These are phyloP conservation scores for Lippia alba DNA, from an alignment of 305 asterid genomes.

Conservation along the genomic window DNA sequence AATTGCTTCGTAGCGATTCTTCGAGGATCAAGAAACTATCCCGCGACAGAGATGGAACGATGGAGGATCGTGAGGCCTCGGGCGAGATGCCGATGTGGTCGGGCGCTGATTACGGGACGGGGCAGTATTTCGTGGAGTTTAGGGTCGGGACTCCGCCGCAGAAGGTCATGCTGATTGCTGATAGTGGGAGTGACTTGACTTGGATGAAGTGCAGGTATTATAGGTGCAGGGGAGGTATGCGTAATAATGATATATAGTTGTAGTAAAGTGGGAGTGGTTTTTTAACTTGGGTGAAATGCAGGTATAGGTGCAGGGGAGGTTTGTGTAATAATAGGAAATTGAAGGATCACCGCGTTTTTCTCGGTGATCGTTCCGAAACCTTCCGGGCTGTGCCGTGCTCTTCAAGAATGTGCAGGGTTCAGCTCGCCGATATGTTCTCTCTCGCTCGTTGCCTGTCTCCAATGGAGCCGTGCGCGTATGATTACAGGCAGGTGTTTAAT, in stretches of 20 bases:
- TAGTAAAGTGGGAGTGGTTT: neutral
- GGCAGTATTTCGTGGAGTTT: neutral
- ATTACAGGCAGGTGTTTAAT: neutral
- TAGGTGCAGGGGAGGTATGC: neutral
- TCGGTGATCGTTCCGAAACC: neutral
- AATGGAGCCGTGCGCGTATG: neutral
- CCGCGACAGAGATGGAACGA: no score
- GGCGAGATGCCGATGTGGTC: neutral
- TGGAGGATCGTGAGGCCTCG: neutral
- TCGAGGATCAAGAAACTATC: neutral
- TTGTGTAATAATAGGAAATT: no score
- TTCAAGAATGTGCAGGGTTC: neutral
- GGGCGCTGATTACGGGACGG: conserved; percentile 1
- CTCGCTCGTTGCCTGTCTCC: neutral
- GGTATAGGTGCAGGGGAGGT: no score
- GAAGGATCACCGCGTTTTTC: no score
- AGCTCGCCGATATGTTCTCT: neutral
- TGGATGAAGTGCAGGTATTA: neutral
- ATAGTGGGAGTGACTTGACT: neutral
- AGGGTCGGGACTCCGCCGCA: neutral
- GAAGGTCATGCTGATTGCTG: neutral
- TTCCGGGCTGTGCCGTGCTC: neutral
- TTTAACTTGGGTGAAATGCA: neutral
- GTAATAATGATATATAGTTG: neutral
- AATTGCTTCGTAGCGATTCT: neutral